A percentile compares a stretch with the other conserved stretches of the same genome.
phyloP scores from a whole-genome alignment of 257 asterid genomes.

The Salvia hispanica region DNA sequence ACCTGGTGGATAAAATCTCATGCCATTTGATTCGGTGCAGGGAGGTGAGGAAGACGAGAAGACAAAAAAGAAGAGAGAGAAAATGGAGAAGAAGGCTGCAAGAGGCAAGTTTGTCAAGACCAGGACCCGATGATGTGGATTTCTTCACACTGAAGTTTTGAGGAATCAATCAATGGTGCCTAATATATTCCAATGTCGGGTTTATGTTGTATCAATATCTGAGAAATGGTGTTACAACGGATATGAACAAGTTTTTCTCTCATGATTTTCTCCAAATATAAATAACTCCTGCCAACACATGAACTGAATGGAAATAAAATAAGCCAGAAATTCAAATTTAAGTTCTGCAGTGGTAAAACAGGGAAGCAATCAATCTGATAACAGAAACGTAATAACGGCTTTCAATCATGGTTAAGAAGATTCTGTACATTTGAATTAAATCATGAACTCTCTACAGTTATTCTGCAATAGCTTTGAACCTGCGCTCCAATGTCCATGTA shows the following conservation, averaged over 20 bases:
- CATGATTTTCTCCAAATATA: too few species aligned
- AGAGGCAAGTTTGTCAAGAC: constrained; percentile 74
- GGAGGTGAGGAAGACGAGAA: constrained; percentile 91
- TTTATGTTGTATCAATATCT: constrained; percentile 26
- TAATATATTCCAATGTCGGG: not conserved
- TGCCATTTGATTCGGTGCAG: constrained; percentile 39
- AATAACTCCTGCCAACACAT: too few species aligned
- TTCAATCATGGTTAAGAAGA: not conserved
- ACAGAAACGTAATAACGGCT: constrained; percentile 2
- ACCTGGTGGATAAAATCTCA: constrained; percentile 7
- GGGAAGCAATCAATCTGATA: not conserved
- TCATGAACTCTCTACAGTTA: not conserved
- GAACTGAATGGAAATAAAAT: too few species aligned
- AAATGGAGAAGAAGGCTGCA: constrained; percentile 91
- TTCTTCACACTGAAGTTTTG: constrained; percentile 2
- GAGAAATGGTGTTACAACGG: not conserved
- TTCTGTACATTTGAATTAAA: not conserved
- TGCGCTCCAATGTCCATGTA: constrained; percentile 76
- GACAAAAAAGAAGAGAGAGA: constrained; percentile 83
- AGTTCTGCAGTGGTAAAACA: not conserved
- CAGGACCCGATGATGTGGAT: constrained; percentile 48
- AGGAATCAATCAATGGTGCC: not conserved
- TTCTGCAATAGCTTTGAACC: constrained; percentile 58
- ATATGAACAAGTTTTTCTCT: not conserved
- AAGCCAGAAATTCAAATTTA: not conserved